Evolutionary conservation across 1,139 yeast genomes (phyloP), one percentile per base, ranked within the genome.

Genomic region (Debaryomyces nepalensis): DNA sequence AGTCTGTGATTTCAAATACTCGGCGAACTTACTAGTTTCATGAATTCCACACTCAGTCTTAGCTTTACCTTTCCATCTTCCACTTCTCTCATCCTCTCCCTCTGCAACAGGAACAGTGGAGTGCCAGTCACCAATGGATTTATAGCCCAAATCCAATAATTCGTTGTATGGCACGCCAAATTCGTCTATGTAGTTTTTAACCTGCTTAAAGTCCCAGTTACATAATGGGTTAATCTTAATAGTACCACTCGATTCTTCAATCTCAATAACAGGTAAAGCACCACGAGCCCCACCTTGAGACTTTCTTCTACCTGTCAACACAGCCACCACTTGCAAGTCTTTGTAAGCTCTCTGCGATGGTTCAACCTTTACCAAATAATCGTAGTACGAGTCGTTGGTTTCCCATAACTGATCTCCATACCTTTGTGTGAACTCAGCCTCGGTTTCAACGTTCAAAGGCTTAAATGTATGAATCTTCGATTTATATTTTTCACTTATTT

Each of bases 11-110:
- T 54, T 48, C 42, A 84, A 58, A 54, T 65, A 86, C 54, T 85
- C 74, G 0, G 87, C 80, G 59, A 84, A 90, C 48, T 86, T 77
- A 27, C 84, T 77, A 2, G 90, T 79, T 53, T 84, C 85, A 58
- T 93, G 99, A 44, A 93, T 90, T 2, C 99, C 99, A 66, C 99
- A 93, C 61, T 93, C 99, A 0, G 97, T 89, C 69, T 93, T 93
- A 4, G 82, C 77, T 61, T 85, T 79, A 2, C 97, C 97, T 71
- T 87, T 86, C 99, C 99, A 93, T 55, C 99, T 79, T 1, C 99
- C 99, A 22, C 95, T 82, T 52, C 99, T 79, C 61, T 93, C 99
- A 59, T 91, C 97, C 58, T 89, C 97, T 4, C 95, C 96, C 37
- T 87, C 97, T 8, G 72, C 79, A 8, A 89, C 96, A 1, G 98